A percentile compares a stretch with the other conserved stretches of the same genome.
Conservation (phyloP, 1,139 yeast genomes). For the Debaryomyces coudertii region DNA sequence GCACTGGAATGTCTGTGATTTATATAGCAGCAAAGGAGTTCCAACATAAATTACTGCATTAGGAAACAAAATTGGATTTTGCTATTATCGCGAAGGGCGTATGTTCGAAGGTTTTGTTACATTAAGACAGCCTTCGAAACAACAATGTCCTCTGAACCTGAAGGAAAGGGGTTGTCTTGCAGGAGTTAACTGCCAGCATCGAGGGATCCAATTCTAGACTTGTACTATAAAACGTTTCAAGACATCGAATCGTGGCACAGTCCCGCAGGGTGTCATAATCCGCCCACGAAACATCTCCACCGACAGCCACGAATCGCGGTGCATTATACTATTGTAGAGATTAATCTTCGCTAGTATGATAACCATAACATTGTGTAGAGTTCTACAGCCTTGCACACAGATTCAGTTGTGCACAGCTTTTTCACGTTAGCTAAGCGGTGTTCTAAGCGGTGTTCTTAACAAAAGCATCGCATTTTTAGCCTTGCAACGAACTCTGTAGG, state of each 20-base stretch:
- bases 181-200: background rate
- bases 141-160: background rate
- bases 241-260: constrained; percentile 2
- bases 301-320: background rate
- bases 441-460: too few relatives aligned
- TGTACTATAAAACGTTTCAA: background rate
- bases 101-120: background rate
- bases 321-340: background rate
- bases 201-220: background rate
- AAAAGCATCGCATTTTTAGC: background rate
- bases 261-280: background rate
- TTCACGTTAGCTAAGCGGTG: too few relatives aligned
- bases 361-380: background rate
- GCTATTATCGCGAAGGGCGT: constrained; percentile 1
- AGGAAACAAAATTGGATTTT: constrained; percentile 1
- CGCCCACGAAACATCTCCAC: background rate
- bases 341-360: background rate
- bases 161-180: background rate
- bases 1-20: constrained; percentile 1
- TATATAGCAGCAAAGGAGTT: background rate
- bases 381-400: background rate
- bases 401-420: too few relatives aligned
- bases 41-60: background rate
- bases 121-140: background rate
- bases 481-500: background rate